Evolutionary conservation across 2,329 filamentous ascomycete species (phyloP), one percentile per base, ranked within the genome.

Genomic region (Epichloe festucae): DNA sequence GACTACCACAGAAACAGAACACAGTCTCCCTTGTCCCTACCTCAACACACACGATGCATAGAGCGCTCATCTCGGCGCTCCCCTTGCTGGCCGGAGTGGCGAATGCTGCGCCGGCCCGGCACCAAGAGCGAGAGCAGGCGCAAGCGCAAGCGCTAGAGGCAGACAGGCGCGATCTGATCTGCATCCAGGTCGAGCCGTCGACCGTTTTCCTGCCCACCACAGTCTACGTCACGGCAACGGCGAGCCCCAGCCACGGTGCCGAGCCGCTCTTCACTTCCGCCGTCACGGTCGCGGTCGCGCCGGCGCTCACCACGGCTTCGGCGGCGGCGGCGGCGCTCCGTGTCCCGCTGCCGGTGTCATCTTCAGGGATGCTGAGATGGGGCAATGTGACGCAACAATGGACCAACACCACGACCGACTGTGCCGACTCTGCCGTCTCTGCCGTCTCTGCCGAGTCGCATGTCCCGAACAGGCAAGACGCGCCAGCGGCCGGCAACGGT

Each of bases 1-100:
- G 31, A 31, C 31, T 31, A 31, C 10, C 36, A n/a, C 31, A 21
- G n/a, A 15, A 39, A 15, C 34, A 5, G 27, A 23, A 38, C n/a
- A 14, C 19, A 23, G 27, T 31, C 17, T 8, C 42, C 23, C 23
- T 27, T 27, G 2, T 27, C 23, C 45, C 19, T 47, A 5, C 31
- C 39, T 8, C 36, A 34, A 27, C 15, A 40, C 7, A 47, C 7
- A 47, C 27, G 36, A 63, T 65, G 60, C 56, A 60, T 45, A 57
- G 56, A 23, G 45, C 51, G 42, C 49, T 65, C 34, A 35, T 63
- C 34, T 45, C 56, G 3, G 50, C 54, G 17, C 56, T 58, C 43
- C 59, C 12, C 12, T 54, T 66, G 12, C 55, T 66, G 60, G 60
- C 58, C 34, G 55, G 58, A 45, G 46, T 54, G 46, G 59, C 52